Evolutionary conservation across 2,329 filamentous ascomycete species (phyloP).

Genomic region (Colletotrichum graminicola): DNA sequence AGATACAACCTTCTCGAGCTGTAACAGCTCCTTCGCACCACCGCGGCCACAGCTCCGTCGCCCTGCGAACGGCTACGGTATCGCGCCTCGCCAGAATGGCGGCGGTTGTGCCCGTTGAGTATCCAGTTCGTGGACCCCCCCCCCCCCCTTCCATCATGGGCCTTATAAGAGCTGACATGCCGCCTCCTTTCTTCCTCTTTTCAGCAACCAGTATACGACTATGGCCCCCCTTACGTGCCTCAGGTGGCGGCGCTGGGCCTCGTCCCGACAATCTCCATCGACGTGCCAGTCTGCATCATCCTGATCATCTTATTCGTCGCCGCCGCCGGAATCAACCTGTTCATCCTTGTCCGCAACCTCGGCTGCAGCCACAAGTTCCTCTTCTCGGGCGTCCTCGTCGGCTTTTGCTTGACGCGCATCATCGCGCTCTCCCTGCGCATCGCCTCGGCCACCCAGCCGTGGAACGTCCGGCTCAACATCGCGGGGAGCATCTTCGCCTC

Average conservation of each 20-base stretch:
- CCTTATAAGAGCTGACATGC: background rate
- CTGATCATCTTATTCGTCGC: conserved; percentile 70
- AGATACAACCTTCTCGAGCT: background rate
- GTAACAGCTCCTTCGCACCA: background rate
- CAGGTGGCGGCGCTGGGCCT: conserved; percentile 67
- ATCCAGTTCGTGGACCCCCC: conserved; percentile 17
- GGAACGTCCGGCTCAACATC: conserved; percentile 59
- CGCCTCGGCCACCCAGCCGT: conserved; percentile 62
- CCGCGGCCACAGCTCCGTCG: conserved; percentile 1
- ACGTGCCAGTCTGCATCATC: conserved; percentile 74
- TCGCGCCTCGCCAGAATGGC: background rate
- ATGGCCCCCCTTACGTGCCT: conserved; percentile 55
- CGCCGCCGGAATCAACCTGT: conserved; percentile 69
- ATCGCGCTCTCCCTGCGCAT: conserved; percentile 65
- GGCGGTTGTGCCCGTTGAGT: conserved; percentile 9
- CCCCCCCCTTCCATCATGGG: too few relatives aligned
- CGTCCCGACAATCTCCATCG: conserved; percentile 66
- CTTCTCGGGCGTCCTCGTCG: conserved; percentile 69
- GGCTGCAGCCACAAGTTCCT: conserved; percentile 68
- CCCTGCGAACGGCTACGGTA: background rate
- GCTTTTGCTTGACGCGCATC: conserved; percentile 68
- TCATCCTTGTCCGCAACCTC: conserved; percentile 65
- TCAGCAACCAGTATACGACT: conserved; percentile 38
- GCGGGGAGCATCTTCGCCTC: conserved; percentile 78
- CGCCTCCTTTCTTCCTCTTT: too few relatives aligned